phyloP scores from a whole-genome alignment of 139 green algal species.

The Haematococcus sp. region DNA sequence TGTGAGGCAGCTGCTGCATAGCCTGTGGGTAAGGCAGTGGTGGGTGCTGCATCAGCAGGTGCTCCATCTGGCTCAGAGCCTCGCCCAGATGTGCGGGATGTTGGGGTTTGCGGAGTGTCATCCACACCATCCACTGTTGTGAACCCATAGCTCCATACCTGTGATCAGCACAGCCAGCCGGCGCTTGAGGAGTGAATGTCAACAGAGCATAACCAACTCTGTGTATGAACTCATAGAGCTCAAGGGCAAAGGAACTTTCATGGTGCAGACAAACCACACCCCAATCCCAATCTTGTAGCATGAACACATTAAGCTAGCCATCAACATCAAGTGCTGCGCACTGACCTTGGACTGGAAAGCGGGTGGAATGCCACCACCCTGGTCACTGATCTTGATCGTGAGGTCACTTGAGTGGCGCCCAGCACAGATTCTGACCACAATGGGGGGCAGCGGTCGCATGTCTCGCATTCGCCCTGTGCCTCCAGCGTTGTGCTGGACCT shows the following conservation, averaged over 20 bases:
- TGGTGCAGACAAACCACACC: no score
- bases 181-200: neutral
- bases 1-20: no score
- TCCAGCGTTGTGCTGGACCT: no score
- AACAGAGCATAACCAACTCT: conserved; percentile 31
- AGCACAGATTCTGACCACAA: conserved; percentile 67
- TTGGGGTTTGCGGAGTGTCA: neutral
- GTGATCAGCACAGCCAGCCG: neutral
- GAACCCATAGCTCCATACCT: conserved; percentile 77
- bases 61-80: neutral
- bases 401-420: conserved; percentile 37
- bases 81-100: neutral
- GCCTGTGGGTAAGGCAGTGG: no score
- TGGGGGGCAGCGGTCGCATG: conserved; percentile 45
- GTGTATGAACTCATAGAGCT: no score
- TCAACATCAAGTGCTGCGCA: no score
- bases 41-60: neutral
- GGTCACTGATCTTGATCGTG: conserved; percentile 65
- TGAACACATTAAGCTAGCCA: no score
- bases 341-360: conserved; percentile 48
- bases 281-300: no score
- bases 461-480: no score
- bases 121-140: conserved; percentile 38
- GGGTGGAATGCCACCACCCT: conserved; percentile 75
- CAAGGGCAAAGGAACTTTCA: no score